These are phyloP conservation scores for Leccinum solheimii DNA, from an alignment of 1,284 basidiomycete species.

Conservation along the genomic window DNA sequence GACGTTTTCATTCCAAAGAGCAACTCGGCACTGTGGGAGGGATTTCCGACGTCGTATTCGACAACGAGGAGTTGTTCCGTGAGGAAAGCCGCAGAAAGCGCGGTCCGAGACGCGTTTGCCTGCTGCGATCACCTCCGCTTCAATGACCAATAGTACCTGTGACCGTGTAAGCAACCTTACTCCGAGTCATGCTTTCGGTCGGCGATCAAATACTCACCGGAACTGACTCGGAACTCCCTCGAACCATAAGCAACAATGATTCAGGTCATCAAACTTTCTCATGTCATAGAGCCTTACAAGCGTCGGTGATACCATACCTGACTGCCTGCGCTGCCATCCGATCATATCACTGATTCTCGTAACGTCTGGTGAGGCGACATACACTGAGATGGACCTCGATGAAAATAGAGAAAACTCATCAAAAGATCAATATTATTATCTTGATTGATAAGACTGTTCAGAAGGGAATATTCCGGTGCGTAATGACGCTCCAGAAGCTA, in stretches of 20 bases:
- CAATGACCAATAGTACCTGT: too few relatives aligned
- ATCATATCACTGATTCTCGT: too few relatives aligned
- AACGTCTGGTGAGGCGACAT: too few relatives aligned
- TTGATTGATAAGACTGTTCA: not conserved
- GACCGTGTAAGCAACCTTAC: too few relatives aligned
- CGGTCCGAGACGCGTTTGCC: slow-evolving; percentile 20
- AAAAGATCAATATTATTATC: slow-evolving; percentile 7
- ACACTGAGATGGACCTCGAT: not conserved
- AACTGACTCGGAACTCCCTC: too few relatives aligned
- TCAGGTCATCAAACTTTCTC: not conserved
- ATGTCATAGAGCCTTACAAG: too few relatives aligned
- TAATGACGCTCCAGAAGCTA: slow-evolving; percentile 20
- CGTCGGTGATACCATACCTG: too few relatives aligned
- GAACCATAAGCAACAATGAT: not conserved
- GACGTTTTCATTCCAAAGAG: slow-evolving; percentile 37
- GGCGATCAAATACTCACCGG: not conserved
- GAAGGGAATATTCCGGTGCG: slow-evolving; percentile 12
- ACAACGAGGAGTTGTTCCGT: slow-evolving; percentile 21
- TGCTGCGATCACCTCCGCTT: slow-evolving; percentile 19
- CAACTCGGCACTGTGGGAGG: slow-evolving; percentile 17
- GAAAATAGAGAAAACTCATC: slow-evolving; percentile 7
- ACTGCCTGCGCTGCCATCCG: too few relatives aligned
- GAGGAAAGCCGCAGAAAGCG: slow-evolving; percentile 15
- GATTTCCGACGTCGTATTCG: slow-evolving; percentile 25
- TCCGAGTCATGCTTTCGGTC: not conserved